Conservation (phyloP, 495 filamentous ascomycete genomes). For the Aspergillus hancockii region DNA sequence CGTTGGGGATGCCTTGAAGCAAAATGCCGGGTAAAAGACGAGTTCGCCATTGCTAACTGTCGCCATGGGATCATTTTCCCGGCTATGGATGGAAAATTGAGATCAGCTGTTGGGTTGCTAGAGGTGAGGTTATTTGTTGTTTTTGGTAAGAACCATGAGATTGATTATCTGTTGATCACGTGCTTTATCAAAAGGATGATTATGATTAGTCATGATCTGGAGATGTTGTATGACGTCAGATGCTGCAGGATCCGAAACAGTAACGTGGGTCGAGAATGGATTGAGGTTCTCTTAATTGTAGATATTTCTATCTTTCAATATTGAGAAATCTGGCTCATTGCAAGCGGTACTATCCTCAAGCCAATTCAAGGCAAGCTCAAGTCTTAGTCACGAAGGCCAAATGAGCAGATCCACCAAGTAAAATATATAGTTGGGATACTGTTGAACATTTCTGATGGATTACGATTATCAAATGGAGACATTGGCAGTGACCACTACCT, state of each 20-base stretch:
- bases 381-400: too few relatives aligned
- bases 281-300: too few relatives aligned
- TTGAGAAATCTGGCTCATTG: too few relatives aligned
- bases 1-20: conserved; percentile 81
- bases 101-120: neutral
- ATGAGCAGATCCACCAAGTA: too few relatives aligned
- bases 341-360: too few relatives aligned
- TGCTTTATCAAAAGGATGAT: neutral
- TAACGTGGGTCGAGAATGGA: too few relatives aligned
- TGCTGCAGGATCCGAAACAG: too few relatives aligned
- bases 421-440: too few relatives aligned
- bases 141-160: neutral
- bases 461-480: too few relatives aligned
- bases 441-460: too few relatives aligned
- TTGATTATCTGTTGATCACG: neutral
- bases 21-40: conserved; percentile 78
- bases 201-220: neutral
- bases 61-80: conserved; percentile 42
- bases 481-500: neutral
- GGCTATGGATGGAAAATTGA: conserved; percentile 1
- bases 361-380: too few relatives aligned
- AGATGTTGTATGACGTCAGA: neutral
- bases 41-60: conserved; percentile 27
- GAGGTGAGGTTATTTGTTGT: neutral
- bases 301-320: too few relatives aligned